Conservation (phyloP, 768 basidiomycete species). For the Suillus hirtellus region DNA sequence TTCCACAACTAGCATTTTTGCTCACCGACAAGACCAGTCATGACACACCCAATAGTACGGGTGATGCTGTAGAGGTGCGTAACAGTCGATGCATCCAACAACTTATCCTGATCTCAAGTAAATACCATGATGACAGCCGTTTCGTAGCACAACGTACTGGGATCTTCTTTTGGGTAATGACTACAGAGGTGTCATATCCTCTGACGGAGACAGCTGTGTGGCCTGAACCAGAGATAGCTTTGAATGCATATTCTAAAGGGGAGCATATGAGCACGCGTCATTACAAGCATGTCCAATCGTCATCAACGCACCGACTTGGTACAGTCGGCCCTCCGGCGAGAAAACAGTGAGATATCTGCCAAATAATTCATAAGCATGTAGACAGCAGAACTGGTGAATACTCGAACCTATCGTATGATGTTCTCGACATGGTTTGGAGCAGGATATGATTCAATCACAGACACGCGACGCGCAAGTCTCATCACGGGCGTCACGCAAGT, state of each 20-base stretch:
- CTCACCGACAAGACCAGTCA: constrained; percentile 95
- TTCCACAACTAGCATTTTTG: constrained; percentile 1
- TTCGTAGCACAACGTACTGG: constrained; percentile 61
- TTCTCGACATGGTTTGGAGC: constrained; percentile 75
- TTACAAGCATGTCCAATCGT: background rate
- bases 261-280: constrained; percentile 16
- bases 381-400: background rate
- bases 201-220: constrained; percentile 92
- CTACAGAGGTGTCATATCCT: constrained; percentile 92
- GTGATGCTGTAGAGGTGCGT: constrained; percentile 97
- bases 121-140: constrained; percentile 6
- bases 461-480: constrained; percentile 64
- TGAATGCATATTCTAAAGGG: constrained; percentile 93
- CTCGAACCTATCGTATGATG: constrained; percentile 84
- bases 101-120: constrained; percentile 74
- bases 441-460: constrained; percentile 22
- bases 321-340: constrained; percentile 94
- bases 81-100: constrained; percentile 90
- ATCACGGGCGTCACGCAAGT: constrained; percentile 39
- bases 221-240: constrained; percentile 96
- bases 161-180: constrained; percentile 98
- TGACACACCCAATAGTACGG: constrained; percentile 94
- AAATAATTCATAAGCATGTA: background rate
- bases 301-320: constrained; percentile 87
- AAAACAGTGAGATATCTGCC: constrained; percentile 92